A percentile compares a stretch with the other conserved stretches of the same genome.
These are phyloP conservation scores for Saitozyma sp. DNA, from an alignment of 768 basidiomycete species.

Conservation along the genomic window DNA sequence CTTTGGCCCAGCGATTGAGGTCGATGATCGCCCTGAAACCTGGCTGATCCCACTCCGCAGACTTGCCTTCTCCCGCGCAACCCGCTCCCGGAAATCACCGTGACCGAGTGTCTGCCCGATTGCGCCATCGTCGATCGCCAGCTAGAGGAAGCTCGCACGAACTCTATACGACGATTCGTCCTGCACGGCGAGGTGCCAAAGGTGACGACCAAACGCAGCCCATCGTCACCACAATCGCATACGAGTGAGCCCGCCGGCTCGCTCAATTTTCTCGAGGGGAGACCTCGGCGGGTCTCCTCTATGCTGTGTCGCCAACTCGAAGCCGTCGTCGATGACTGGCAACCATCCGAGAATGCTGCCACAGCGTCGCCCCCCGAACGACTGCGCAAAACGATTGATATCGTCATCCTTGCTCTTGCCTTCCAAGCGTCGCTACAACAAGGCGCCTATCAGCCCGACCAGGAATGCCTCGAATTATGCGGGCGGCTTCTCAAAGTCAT, in stretches of 20 bases:
- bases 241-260: conserved; percentile 2
- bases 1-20: no score
- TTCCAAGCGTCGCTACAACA: conserved; percentile 68
- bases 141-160: conserved; percentile 62
- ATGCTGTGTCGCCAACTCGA: conserved; percentile 69
- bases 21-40: no score
- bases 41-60: no score
- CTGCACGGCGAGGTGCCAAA: conserved; percentile 63
- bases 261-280: conserved; percentile 19
- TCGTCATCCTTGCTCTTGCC: conserved; percentile 64
- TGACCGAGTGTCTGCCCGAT: conserved; percentile 60
- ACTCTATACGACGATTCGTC: conserved; percentile 69
- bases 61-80: no score
- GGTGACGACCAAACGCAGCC: conserved; percentile 1
- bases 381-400: conserved; percentile 68
- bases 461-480: conserved; percentile 65
- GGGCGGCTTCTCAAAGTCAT: conserved; percentile 58
- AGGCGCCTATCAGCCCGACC: conserved; percentile 66
- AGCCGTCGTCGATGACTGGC: conserved; percentile 59
- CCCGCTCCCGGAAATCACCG: no score
- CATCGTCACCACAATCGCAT: background rate
- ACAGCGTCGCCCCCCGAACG: conserved; percentile 59
- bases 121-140: conserved; percentile 65
- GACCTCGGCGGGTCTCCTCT: conserved; percentile 54
- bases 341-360: conserved; percentile 38